These are phyloP conservation scores for Hemerocallis citrina DNA, from an alignment of 106 monocot genomes.

Conservation along the genomic window DNA sequence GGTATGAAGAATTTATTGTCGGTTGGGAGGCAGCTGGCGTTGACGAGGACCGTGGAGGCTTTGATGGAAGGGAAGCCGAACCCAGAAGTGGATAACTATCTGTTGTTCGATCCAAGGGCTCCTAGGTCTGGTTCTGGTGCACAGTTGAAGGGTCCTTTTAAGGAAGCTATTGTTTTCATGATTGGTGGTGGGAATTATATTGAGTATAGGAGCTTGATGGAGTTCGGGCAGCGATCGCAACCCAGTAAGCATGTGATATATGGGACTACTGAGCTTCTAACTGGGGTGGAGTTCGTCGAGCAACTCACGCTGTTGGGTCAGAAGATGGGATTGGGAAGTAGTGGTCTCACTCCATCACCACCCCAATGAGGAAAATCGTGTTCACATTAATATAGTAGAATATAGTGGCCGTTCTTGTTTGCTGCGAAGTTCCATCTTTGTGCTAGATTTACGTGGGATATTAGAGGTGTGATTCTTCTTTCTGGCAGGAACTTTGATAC, in stretches of 20 bases:
- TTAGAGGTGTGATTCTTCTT: too few species aligned
- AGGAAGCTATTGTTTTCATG: slow-evolving; percentile 96
- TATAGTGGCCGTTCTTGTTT: too few species aligned
- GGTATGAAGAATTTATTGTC: slow-evolving; percentile 91
- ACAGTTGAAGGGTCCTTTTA: slow-evolving; percentile 79
- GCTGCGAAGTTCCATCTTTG: too few species aligned
- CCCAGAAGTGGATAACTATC: slow-evolving; percentile 80
- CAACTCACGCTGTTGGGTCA: slow-evolving; percentile 71
- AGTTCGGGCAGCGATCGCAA: slow-evolving; percentile 60
- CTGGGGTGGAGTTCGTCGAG: slow-evolving; percentile 71
- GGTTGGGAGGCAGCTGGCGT: slow-evolving; percentile 73
- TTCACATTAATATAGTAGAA: too few species aligned
- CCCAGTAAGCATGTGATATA: slow-evolving; percentile 80
- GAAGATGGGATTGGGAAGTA: slow-evolving; percentile 78
- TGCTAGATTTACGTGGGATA: too few species aligned
- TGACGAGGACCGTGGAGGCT: slow-evolving; percentile 81
- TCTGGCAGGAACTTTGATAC: too few species aligned
- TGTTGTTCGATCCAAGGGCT: slow-evolving; percentile 77
- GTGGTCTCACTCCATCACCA: slow-evolving; percentile 18
- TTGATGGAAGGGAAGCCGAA: slow-evolving; percentile 95
- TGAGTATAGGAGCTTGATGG: slow-evolving; percentile 88
- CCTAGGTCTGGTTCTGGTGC: slow-evolving; percentile 51
- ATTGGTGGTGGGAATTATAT: slow-evolving; percentile 95
- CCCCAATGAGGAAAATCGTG: slow-evolving; percentile 6
- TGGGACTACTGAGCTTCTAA: slow-evolving; percentile 84